Conservation (phyloP, 2,329 filamentous ascomycete genomes). For the Ophiostoma ulmi region DNA sequence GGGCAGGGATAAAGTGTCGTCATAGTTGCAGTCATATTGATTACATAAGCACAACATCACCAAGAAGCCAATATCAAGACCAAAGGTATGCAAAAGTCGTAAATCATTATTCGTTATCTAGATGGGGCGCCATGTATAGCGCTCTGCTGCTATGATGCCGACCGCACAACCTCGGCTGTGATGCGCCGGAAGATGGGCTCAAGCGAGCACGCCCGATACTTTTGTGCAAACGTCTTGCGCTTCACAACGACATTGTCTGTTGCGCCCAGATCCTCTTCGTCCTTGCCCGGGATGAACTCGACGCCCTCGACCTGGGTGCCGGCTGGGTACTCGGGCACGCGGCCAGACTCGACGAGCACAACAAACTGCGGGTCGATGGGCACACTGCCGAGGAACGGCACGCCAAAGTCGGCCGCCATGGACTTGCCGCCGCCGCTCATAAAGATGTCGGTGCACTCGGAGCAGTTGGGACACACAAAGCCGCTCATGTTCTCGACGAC, state of each 20-base stretch:
- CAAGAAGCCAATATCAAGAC: no score
- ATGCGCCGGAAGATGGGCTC: slow-evolving; percentile 64
- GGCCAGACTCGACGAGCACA: slow-evolving; percentile 71
- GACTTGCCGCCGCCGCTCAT: slow-evolving; percentile 81
- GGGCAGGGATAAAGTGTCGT: background rate
- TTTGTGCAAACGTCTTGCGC: slow-evolving; percentile 55
- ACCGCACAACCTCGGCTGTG: slow-evolving; percentile 45
- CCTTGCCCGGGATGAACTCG: slow-evolving; percentile 38
- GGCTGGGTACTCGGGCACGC: slow-evolving; percentile 60
- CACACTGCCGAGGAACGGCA: slow-evolving; percentile 78
- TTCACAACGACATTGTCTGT: slow-evolving; percentile 27
- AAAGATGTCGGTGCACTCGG: slow-evolving; percentile 90
- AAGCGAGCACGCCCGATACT: slow-evolving; percentile 68
- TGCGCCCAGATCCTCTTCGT: background rate
- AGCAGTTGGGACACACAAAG: slow-evolving; percentile 74
- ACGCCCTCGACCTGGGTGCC: slow-evolving; percentile 59
- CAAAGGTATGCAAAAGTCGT: background rate
- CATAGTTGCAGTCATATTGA: background rate
- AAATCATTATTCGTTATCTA: background rate
- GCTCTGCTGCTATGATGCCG: background rate
- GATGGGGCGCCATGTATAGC: background rate
- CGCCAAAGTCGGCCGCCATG: slow-evolving; percentile 81
- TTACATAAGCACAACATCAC: background rate
- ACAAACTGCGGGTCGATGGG: slow-evolving; percentile 94
- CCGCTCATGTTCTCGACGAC: slow-evolving; percentile 97